Evolutionary conservation across 306 rosid species (phyloP), one percentile per base, ranked within the genome.

Genomic region (Dicorynia guianensis): DNA sequence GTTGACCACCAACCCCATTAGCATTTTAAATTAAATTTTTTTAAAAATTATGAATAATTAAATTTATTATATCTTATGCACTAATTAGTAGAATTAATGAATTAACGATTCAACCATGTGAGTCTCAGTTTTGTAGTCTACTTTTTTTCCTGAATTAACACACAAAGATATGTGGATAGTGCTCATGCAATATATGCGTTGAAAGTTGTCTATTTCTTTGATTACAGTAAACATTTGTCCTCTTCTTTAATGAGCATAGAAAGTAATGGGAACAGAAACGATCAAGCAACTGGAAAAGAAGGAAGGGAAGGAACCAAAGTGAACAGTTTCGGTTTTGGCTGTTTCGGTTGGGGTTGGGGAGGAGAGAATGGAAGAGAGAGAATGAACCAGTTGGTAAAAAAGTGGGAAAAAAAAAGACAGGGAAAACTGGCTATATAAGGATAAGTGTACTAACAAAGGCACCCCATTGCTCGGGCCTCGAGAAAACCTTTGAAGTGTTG

Each of bases 401-500:
- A 75, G 78, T 46, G 39, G 70, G 11, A 64, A 72, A 61, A 44
- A 57, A 55, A 81, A 85, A 71, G 84, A 81, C 84, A 68, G 7
- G 40, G 19, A 13, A 54, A 77, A 63, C 76, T 77, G 75, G 44
- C 15, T 5, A 42, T 25, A 58, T 44, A 13, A 55, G 64, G 19
- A 60, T 40, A 53, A 63, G 52, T 63, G 86, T 78, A 84, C 76
- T 63, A 75, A 70, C 83, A 84, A 81, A 76, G 83, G 47, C 84
- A 76, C 82, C 87, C 85, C 93, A 76, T 64, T 79, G 85, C 76
- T 90, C 96, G 92, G 88, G 92, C 84, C 76, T 90, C 96, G 92
- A 90, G 92, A 25, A 82, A 79, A 79, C 73, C 76, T 71, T 76
- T 74, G 93, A 92, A 69, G 67, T 20, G 97, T 92, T 87, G 84